Evolutionary conservation across 75 land plant species (phyloP), one percentile per base, ranked within the genome.

Genomic region (Larix kaempferi): DNA sequence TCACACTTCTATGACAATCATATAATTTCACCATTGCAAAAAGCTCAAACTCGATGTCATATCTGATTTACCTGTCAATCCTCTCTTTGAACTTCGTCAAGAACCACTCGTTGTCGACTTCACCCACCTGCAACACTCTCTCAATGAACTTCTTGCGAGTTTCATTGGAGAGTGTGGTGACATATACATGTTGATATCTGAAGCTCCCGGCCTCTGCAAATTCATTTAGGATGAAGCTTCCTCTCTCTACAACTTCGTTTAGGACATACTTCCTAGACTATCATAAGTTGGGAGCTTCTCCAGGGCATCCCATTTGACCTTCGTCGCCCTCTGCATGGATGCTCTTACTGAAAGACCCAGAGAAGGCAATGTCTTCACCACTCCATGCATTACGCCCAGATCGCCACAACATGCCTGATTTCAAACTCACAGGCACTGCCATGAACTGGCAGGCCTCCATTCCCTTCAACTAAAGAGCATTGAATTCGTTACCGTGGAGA

Each of bases 241-340:
- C n/a, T n/a, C n/a, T 76, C 56, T 22, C 12, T 35, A 11, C 59
- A 52, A 21, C 76, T 81, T 88, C 11, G 79, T 74, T 76, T 44
- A 93, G 74, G 22, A 93, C 79, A 5, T 86, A 74, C 1, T 83
- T 87, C 37, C 93, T 73, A 22, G 89, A 16, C 7, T 93, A 61
- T 87, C 86, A 76, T 91, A 91, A 2, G 93, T 93, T 4, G 95
- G 93, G 5, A 93, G 78, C 77, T 83, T 90, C 78, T 93, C 95
- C 0, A 93, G 64, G 12, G 95, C 93, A 5, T 93, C 95, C 95
- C 95, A 93, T 67, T 35, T 19, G 33, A 77, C 78, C 23, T 26
- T 84, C 83, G 23, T 82, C 80, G 5, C 6, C 22, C 39, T 35
- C 39, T 12, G 0, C 14, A 15, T 14, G 19, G 17, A 15, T 57